phyloP scores from a whole-genome alignment of 768 basidiomycete genomes.

The Russula compacta region DNA sequence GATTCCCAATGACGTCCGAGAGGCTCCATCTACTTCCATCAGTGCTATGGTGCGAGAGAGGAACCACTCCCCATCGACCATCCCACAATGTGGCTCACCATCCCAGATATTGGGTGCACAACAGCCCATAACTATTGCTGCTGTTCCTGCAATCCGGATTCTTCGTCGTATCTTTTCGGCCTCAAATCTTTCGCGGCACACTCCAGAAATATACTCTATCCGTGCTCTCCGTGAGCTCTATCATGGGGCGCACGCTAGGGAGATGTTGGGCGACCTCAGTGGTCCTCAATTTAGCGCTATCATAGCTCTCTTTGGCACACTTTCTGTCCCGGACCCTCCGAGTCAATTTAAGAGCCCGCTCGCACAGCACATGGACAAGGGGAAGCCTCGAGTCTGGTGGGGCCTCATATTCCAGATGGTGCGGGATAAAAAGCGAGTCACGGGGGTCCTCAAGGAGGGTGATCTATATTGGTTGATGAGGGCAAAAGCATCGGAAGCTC shows the following conservation, averaged over 20 bases:
- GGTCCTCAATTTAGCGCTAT: slow-evolving; percentile 14
- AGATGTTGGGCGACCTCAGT: slow-evolving; percentile 9
- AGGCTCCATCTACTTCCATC: no score
- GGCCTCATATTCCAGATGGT: slow-evolving; percentile 37
- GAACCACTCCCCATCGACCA: neutral
- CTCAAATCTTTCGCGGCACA: neutral
- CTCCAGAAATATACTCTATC: slow-evolving; percentile 2
- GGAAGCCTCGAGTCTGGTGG: slow-evolving; percentile 36
- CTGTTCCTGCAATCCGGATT: slow-evolving; percentile 11
- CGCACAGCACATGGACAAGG: slow-evolving; percentile 23
- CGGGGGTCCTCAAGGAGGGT: slow-evolving; percentile 27
- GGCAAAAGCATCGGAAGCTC: slow-evolving; percentile 21
- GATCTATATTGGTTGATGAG: slow-evolving; percentile 60
- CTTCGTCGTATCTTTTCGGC: slow-evolving; percentile 16
- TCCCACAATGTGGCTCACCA: neutral
- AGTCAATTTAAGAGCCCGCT: slow-evolving; percentile 17
- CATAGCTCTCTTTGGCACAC: slow-evolving; percentile 16
- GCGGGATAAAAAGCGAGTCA: slow-evolving; percentile 34
- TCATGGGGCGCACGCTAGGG: neutral
- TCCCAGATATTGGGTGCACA: neutral
- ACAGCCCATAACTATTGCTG: neutral
- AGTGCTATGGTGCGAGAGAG: neutral
- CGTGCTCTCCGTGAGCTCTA: slow-evolving; percentile 12
- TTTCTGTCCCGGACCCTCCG: slow-evolving; percentile 7
- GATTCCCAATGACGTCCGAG: neutral